These are phyloP conservation scores for Geotrichum candidum DNA, from an alignment of 1,139 yeast species.

Conservation along the genomic window DNA sequence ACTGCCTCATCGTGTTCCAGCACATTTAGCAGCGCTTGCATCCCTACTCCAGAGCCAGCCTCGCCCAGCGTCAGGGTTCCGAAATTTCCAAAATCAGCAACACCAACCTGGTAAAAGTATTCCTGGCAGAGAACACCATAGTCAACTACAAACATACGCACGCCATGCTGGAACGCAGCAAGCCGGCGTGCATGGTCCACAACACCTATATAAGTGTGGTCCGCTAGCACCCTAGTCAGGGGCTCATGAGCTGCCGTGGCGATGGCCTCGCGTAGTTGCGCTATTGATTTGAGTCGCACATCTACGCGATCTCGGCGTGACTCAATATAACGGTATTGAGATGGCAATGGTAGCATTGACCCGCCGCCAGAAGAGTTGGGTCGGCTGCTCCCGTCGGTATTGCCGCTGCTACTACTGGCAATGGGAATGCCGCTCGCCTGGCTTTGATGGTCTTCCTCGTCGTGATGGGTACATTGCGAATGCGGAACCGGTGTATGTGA, in stretches of 20 bases:
- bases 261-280: slow-evolving; percentile 47
- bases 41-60: slow-evolving; percentile 23
- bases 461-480: background rate
- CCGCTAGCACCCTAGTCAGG: slow-evolving; percentile 61
- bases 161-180: slow-evolving; percentile 77
- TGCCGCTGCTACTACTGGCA: background rate
- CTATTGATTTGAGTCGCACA: slow-evolving; percentile 36
- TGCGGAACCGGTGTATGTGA: background rate
- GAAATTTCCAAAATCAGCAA: slow-evolving; percentile 75
- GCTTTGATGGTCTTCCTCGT: background rate
- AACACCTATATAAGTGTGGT: slow-evolving; percentile 73
- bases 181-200: slow-evolving; percentile 67
- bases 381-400: background rate
- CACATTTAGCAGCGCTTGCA: slow-evolving; percentile 18
- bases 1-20: slow-evolving; percentile 12
- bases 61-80: slow-evolving; percentile 47
- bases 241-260: slow-evolving; percentile 44
- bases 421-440: background rate
- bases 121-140: slow-evolving; percentile 62
- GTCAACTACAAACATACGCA: slow-evolving; percentile 70
- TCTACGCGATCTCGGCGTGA: slow-evolving; percentile 17
- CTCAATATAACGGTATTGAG: slow-evolving; percentile 8
- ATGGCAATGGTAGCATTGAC: background rate
- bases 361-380: background rate
- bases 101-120: slow-evolving; percentile 72